Base-by-base conservation (phyloP, 2,329 filamentous ascomycete species). In the Aspergillus jensenii region DNA sequence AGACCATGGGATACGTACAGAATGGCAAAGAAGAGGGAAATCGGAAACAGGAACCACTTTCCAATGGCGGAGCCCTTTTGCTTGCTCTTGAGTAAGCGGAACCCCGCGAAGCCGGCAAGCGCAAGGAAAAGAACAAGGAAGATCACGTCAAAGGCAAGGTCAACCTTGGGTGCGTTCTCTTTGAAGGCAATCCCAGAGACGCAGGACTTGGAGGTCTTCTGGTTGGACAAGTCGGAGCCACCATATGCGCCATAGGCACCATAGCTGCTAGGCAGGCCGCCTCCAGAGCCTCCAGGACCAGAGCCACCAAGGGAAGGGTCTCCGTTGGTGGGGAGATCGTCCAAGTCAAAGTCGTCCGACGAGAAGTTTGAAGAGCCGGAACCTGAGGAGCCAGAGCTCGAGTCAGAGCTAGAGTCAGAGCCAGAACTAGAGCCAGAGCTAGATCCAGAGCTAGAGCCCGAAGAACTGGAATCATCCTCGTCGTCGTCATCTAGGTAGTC, bases 141-240 rank as follows among this genome's bases (percentile, higher is more conserved):
- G 8, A 64, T 45, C 17, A 55, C 58, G 27, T 59, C 48, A n/a
- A 62, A 64, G 9, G 58, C 56, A n/a, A 64, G 46, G 21, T 51
- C 31, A 2, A 62, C 44, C 6, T 41, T 48, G 2, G 58, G 35
- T 2, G n/a, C 33, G 1, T 44, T 44, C 5, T 50, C 21, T 2
- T 51, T 25, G 27, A 61, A 61, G 14, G 60, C 60, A 6, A 11
- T 27, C 3, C 37, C 33, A 2, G 43, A 31, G 19, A 48, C 40
- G 27, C 59, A 61, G 5, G 15, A 37, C 15, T 49, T 25, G 37
- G 44, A 50, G 11, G 44, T 49, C 27, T 31, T 1, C 27, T 21
- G 25, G 25, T n/a, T 27, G 14, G 50, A 59, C 15, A 31, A 50
- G 21, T 49, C 45, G 17, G 27, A 31, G 8, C 21, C 33, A 15